Conservation (phyloP, 768 basidiomycete genomes). For the Leccinum disarticulatum region DNA sequence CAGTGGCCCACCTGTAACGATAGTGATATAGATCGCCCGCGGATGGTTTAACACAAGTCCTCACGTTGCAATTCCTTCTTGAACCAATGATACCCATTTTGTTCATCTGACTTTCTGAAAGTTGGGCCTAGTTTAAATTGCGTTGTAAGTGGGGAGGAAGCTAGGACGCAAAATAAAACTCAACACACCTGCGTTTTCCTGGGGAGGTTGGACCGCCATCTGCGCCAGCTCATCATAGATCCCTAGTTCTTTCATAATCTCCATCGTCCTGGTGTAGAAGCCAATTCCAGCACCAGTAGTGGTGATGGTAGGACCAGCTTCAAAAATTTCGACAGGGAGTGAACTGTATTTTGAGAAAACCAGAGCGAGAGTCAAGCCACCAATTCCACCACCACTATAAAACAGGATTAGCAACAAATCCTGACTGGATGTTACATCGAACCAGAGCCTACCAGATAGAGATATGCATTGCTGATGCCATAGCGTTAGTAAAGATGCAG, state of each 20-base stretch:
- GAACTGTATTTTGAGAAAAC: conserved; percentile 27
- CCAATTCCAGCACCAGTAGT: conserved; percentile 46
- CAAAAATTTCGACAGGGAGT: conserved; percentile 41
- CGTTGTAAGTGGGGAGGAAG: not conserved
- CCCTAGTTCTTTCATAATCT: conserved; percentile 39
- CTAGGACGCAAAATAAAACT: not conserved
- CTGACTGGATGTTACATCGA: not conserved
- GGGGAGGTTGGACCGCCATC: conserved; percentile 15
- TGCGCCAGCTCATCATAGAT: conserved; percentile 34
- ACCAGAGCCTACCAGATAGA: conserved; percentile 17
- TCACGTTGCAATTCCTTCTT: conserved; percentile 27
- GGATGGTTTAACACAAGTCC: not conserved
- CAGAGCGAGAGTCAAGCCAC: conserved; percentile 35
- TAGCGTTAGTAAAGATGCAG: not conserved
- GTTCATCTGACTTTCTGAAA: conserved; percentile 36
- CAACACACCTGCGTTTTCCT: conserved; percentile 21
- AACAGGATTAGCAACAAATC: not conserved
- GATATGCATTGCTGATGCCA: conserved; percentile 14
- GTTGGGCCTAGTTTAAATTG: conserved; percentile 18
- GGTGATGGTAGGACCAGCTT: conserved; percentile 38
- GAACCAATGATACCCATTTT: conserved; percentile 31
- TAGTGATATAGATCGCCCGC: not conserved
- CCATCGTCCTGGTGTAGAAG: conserved; percentile 48
- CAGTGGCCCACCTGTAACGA: conserved; percentile 27
- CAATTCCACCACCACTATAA: conserved; percentile 42